Evolutionary conservation across 257 asterid species (phyloP), one percentile per base, ranked within the genome.

Genomic region (Scutellaria baicalensis): DNA sequence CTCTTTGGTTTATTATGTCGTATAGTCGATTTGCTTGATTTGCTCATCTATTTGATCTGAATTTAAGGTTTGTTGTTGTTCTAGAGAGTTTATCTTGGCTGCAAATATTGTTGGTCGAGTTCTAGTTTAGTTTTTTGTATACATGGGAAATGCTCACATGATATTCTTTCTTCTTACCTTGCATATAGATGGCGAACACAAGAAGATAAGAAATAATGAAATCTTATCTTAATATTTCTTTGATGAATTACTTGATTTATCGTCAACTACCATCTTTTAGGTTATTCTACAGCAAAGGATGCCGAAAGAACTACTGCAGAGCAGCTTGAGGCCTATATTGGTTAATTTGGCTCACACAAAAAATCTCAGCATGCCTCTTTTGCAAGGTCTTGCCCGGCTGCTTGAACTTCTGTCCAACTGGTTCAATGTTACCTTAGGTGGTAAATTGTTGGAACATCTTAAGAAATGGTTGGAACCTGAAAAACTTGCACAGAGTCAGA

Each of bases 381-480:
- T 94, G 81, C 99, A 91, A 86, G 99, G 99, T 68, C 94, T 94
- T 68, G 99, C 97, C 40, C 95, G 98, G 45, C 83, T 94, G 71
- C 98, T 94, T 71, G 99, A 94, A 80, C 98, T 94, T 71, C 88
- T 94, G 48, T 92, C 99, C 57, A 94, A 82, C 75, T 94, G 99
- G 99, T 94, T 94, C 83, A 94, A 91, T 82, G 97, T 94, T 72
- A 94, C 99, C 78, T 83, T 94, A 78, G 99, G 99, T 73, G 97
- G 98, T 64, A 94, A 94, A 80, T 80, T 94, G 85, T 84, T 94
- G 86, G 99, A 94, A 83, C 99, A 94, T 84, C 98, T 94, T 44
- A 91, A 83, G 81, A 94, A 94, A 84, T 94, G 99, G 99, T 84
- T 94, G 85, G 99, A 94, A 79, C 99, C 99, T 72, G 99, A 94